phyloP scores from a whole-genome alignment of 2,329 filamentous ascomycete genomes.

The Dactylellina leptospora region DNA sequence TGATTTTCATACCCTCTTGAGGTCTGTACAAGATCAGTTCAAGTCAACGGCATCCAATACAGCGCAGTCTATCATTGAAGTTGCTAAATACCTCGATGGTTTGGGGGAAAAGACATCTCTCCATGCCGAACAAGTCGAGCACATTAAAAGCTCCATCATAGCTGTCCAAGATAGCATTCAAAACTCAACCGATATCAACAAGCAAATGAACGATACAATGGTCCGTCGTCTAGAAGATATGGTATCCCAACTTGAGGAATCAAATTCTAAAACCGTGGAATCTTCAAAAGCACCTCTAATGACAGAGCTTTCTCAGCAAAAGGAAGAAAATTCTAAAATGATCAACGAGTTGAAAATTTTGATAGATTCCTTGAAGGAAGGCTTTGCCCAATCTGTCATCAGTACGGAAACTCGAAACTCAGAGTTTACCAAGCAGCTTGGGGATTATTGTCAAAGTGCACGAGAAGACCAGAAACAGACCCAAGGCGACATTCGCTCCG shows the following conservation, averaged over 20 bases:
- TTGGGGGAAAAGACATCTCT: conserved; percentile 42
- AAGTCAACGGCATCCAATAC: conserved; percentile 49
- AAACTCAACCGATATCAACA: conserved; percentile 7
- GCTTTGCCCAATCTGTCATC: conserved; percentile 46
- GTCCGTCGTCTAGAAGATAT: conserved; percentile 23
- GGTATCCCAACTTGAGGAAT: conserved; percentile 23
- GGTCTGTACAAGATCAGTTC: conserved; percentile 45
- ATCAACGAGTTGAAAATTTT: conserved; percentile 53
- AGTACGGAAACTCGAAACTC: conserved; percentile 44
- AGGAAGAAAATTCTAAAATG: conserved; percentile 36
- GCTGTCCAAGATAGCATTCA: conserved; percentile 30
- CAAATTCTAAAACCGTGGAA: conserved; percentile 25
- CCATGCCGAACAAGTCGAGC: conserved; percentile 30
- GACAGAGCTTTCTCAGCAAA: conserved; percentile 38
- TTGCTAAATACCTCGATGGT: conserved; percentile 45
- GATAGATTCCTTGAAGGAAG: conserved; percentile 54
- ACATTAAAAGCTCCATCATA: conserved; percentile 23
- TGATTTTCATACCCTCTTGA: conserved; percentile 26
- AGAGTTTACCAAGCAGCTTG: conserved; percentile 42
- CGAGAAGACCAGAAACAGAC: conserved; percentile 49
- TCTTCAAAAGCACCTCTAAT: conserved; percentile 23
- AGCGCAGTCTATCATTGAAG: conserved; percentile 50
- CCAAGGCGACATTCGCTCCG: conserved; percentile 41
- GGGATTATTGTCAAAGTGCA: conserved; percentile 35
- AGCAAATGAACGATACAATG: conserved; percentile 26